These are phyloP conservation scores for Lippia alba DNA, from an alignment of 305 asterid species.

Conservation along the genomic window DNA sequence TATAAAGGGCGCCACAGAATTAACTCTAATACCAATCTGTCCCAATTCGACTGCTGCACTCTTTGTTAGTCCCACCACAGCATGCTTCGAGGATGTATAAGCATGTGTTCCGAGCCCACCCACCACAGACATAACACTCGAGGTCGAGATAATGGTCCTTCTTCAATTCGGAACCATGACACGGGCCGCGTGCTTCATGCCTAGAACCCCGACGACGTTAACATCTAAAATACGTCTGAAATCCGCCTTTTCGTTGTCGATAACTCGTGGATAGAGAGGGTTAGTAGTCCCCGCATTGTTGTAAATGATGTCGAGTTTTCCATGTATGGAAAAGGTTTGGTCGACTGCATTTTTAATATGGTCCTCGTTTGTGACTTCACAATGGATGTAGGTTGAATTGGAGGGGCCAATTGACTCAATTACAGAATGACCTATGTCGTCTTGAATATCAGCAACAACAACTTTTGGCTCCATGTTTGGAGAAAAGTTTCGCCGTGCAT, in stretches of 20 bases:
- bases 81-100: conserved; percentile 41
- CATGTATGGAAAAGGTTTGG: conserved; percentile 40
- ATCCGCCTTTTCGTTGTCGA: conserved; percentile 30
- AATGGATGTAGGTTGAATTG: conserved; percentile 43
- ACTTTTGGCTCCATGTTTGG: conserved; percentile 63
- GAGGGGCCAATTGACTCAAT: conserved; percentile 35
- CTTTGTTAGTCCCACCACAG: conserved; percentile 45
- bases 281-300: conserved; percentile 57
- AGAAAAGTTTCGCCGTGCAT: conserved; percentile 50
- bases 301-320: conserved; percentile 68
- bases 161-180: conserved; percentile 52
- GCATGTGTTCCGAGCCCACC: conserved; percentile 53
- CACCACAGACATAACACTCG: conserved; percentile 43
- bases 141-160: conserved; percentile 56
- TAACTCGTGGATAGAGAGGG: conserved; percentile 27
- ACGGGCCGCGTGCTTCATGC: conserved; percentile 62
- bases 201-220: conserved; percentile 48
- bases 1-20: conserved; percentile 54
- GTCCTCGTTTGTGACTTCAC: conserved; percentile 56
- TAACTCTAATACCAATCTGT: conserved; percentile 47
- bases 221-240: conserved; percentile 47
- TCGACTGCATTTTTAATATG: conserved; percentile 49
- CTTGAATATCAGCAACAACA: conserved; percentile 47
- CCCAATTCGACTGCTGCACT: conserved; percentile 49
- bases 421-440: conserved; percentile 38